Base-by-base conservation (phyloP, 179 eudicot species). In the Spinacia oleracea region DNA sequence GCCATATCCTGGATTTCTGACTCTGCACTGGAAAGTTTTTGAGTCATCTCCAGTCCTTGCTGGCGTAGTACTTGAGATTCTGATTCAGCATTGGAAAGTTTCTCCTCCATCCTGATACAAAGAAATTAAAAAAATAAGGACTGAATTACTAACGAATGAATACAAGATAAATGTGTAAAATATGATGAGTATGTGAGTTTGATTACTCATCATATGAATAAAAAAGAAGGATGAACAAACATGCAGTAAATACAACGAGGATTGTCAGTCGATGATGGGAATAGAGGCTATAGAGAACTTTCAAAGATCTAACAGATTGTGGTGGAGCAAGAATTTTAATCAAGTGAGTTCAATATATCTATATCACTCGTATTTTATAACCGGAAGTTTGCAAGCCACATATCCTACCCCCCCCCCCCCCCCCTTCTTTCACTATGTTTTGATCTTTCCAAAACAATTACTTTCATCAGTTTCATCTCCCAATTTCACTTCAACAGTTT, bases 41-140 rank as follows among this genome's bases (percentile, higher is more conserved):
- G 76, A 70, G 78, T 84, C 84, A 84, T 84, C 75, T 84, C 86
- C 79, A 96, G 83, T 76, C 93, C 93, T 89, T 96, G 97, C 78
- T 96, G 99, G 81, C 99, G 98, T 77, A 96, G 87, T 34, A 96
- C 85, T 90, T 93, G 99, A 82, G 96, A 92, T 86, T 96, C 99
- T 14, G 99, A 94, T 78, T 92, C 99, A 21, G 83, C 85, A 84
- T 96, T 89, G 8, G 94, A 85, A 58, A 96, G 89, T 80, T 92
- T 96, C 79, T 90, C 99, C 84, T 96, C 97, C 87, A 96, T 91
- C 87, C 99, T 96, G 88, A 78, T 55, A 25, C 74, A 63, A 21
- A 34, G 42, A 58, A 38, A 68, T 42, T 62, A 68, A 58, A 72
- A 71, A 63, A 64, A 9, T 9, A 27, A 58, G 2, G 34, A 20